These are phyloP conservation scores for Heritiera fomes DNA, from an alignment of 345 rosid species.

Conservation along the genomic window DNA sequence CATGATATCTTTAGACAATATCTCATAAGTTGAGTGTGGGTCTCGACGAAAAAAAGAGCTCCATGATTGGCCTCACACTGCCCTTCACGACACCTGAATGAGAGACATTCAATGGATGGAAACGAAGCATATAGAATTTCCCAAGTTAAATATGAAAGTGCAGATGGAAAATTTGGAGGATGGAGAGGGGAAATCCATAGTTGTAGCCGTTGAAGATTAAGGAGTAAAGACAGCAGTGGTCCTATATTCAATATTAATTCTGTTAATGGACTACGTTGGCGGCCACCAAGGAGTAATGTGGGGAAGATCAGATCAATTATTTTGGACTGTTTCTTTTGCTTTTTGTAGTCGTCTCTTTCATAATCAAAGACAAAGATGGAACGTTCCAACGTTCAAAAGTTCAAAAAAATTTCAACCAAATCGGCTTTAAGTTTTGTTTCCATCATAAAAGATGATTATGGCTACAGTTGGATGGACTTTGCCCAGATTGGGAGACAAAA, in stretches of 20 bases:
- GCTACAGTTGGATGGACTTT: neutral
- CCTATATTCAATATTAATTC: slow-evolving; percentile 9
- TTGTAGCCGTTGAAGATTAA: slow-evolving; percentile 31
- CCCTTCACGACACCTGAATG: neutral
- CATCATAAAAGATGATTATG: neutral
- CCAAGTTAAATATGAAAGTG: neutral
- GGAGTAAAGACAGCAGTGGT: slow-evolving; percentile 21
- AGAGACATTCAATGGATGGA: neutral
- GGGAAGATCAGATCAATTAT: slow-evolving; percentile 16
- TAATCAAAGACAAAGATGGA: slow-evolving; percentile 1
- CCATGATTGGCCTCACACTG: slow-evolving; percentile 17
- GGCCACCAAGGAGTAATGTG: neutral
- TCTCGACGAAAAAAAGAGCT: no score
- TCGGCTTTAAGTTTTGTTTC: neutral
- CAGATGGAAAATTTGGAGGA: slow-evolving; percentile 20
- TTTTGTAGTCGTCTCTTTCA: slow-evolving; percentile 13
- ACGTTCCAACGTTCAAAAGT: slow-evolving; percentile 2
- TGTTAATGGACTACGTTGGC: neutral
- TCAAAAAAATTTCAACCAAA: slow-evolving; percentile 3
- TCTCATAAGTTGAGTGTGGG: no score
- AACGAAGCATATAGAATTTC: neutral
- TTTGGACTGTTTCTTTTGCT: slow-evolving; percentile 1
- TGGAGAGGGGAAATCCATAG: slow-evolving; percentile 24
- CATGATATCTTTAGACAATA: no score
- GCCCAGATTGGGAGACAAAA: neutral